These are phyloP conservation scores for Fagus sylvatica DNA, from an alignment of 306 rosid species.

Conservation along the genomic window DNA sequence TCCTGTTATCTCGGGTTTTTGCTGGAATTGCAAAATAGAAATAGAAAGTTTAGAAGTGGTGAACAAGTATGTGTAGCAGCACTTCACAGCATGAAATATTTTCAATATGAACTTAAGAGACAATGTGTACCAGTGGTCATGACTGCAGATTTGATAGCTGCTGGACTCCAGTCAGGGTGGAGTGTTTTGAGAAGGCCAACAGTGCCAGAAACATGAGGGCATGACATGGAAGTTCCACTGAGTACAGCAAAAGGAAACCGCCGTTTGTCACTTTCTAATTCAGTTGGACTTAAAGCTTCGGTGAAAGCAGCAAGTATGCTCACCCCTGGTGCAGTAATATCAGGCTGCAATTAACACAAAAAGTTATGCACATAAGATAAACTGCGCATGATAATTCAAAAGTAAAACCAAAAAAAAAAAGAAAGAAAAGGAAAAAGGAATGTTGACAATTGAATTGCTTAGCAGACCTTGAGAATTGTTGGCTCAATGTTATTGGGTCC, in stretches of 20 bases:
- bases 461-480: slow-evolving; percentile 58
- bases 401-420: neutral
- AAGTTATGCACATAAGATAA: neutral
- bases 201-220: slow-evolving; percentile 67
- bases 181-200: slow-evolving; percentile 48
- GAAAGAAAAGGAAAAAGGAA: neutral
- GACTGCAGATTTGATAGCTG: slow-evolving; percentile 69
- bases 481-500: slow-evolving; percentile 56
- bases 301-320: slow-evolving; percentile 44
- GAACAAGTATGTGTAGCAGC: neutral
- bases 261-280: slow-evolving; percentile 22
- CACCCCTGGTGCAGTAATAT: slow-evolving; percentile 60
- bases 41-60: neutral
- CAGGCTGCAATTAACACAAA: slow-evolving; percentile 48
- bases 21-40: slow-evolving; percentile 33
- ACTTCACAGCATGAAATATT: neutral
- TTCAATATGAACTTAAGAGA: neutral
- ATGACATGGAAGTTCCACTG: slow-evolving; percentile 65
- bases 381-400: neutral
- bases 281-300: slow-evolving; percentile 21
- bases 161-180: slow-evolving; percentile 66
- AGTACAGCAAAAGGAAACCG: slow-evolving; percentile 13
- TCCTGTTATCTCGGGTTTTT: slow-evolving; percentile 20
- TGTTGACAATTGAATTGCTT: neutral
- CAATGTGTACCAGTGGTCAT: slow-evolving; percentile 56